These are phyloP conservation scores for Rubia yunnanensis DNA, from an alignment of 257 asterid species.

Conservation along the genomic window DNA sequence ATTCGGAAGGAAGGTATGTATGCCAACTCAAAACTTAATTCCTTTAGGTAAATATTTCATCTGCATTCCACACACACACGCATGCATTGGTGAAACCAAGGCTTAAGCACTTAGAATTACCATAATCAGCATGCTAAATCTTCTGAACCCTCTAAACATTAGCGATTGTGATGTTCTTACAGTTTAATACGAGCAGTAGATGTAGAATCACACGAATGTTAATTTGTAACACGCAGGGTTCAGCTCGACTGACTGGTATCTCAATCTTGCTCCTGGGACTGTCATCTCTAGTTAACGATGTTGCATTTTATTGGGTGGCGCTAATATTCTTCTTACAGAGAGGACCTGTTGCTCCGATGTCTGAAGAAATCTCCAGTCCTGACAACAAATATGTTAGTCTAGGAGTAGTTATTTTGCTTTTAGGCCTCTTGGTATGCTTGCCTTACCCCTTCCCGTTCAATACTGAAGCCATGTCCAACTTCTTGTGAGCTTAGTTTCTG, in stretches of 20 bases:
- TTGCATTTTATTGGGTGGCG: constrained; percentile 88
- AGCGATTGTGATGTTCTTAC: background rate
- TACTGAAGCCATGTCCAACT: constrained; percentile 36
- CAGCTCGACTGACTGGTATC: constrained; percentile 55
- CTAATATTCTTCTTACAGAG: constrained; percentile 90
- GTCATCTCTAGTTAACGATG: constrained; percentile 65
- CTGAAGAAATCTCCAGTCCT: constrained; percentile 81
- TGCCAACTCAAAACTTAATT: background rate
- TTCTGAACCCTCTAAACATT: background rate
- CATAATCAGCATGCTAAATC: background rate
- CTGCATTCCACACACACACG: background rate
- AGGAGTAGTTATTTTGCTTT: constrained; percentile 55
- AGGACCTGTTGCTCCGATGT: constrained; percentile 84
- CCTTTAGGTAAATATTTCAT: background rate
- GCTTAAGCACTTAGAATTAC: background rate
- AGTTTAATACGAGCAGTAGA: background rate
- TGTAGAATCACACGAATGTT: background rate
- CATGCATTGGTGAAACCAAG: background rate
- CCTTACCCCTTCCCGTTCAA: constrained; percentile 84
- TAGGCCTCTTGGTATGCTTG: constrained; percentile 73
- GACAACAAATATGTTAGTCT: constrained; percentile 45
- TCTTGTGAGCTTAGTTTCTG: constrained; percentile 12
- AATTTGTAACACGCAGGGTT: constrained; percentile 36
- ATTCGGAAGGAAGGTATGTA: constrained; percentile 90
- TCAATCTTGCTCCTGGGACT: constrained; percentile 78